Evolutionary conservation across 257 asterid genomes (phyloP).

Genomic region (Penstemon barbatus): DNA sequence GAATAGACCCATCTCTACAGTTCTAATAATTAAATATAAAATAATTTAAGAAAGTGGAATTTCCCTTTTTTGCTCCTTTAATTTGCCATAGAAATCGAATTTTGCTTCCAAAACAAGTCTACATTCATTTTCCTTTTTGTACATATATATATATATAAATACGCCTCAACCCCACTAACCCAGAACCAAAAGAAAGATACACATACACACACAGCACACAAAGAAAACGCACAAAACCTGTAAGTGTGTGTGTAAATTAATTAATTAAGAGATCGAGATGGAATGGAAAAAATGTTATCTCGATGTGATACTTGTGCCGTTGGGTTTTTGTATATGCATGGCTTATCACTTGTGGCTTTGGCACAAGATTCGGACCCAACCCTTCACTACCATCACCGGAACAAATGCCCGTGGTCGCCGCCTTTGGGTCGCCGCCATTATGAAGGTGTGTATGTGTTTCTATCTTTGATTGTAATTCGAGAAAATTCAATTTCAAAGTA

Average conservation of each 20-base stretch:
- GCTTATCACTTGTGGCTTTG: slow-evolving; percentile 60
- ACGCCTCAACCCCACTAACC: not conserved
- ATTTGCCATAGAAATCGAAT: not conserved
- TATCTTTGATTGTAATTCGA: too few species aligned
- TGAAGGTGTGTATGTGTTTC: slow-evolving; percentile 43
- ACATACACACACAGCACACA: not conserved
- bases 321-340: slow-evolving; percentile 52
- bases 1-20: slow-evolving; percentile 21
- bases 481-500: too few species aligned
- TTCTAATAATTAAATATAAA: not conserved
- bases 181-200: not conserved
- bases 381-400: slow-evolving; percentile 54
- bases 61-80: not conserved
- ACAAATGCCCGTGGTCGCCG: slow-evolving; percentile 59
- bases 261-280: slow-evolving; percentile 40
- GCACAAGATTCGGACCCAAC: slow-evolving; percentile 52
- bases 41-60: not conserved
- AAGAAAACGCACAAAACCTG: not conserved
- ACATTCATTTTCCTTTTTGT: not conserved
- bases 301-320: slow-evolving; percentile 71
- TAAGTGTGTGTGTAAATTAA: not conserved
- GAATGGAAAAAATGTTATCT: slow-evolving; percentile 84
- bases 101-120: not conserved
- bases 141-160: not conserved
- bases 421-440: slow-evolving; percentile 58